Conservation (phyloP, 176 grass and related monocot genomes). For the Eragrostis curvula region DNA sequence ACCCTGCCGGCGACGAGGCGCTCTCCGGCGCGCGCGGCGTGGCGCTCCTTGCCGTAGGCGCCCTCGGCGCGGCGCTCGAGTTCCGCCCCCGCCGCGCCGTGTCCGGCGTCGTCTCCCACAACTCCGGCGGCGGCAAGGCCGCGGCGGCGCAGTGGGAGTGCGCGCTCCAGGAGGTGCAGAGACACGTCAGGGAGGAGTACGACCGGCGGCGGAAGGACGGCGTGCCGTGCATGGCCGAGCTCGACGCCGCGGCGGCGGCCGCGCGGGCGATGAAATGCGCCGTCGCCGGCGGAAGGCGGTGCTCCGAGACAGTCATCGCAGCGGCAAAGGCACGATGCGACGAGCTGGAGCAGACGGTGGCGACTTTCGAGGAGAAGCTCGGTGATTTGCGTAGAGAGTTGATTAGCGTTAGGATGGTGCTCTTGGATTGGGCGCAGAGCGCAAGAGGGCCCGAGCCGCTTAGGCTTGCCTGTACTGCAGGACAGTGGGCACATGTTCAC, state of each 20-base stretch:
- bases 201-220: constrained; percentile 70
- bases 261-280: constrained; percentile 27
- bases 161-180: constrained; percentile 68
- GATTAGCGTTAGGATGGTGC: constrained; percentile 61
- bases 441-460: constrained; percentile 47
- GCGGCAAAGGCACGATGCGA: constrained; percentile 54
- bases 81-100: constrained; percentile 61
- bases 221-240: constrained; percentile 64
- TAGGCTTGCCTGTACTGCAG: constrained; percentile 3
- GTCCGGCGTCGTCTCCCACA: background rate
- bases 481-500: background rate
- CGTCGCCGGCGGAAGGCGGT: background rate
- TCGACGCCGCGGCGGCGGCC: constrained; percentile 55
- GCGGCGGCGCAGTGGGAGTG: constrained; percentile 48
- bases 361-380: constrained; percentile 58
- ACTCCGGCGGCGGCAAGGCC: constrained; percentile 18
- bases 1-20: constrained; percentile 24
- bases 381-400: constrained; percentile 58
- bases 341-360: constrained; percentile 62
- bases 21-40: constrained; percentile 57
- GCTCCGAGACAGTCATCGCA: background rate
- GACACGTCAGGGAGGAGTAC: constrained; percentile 68
- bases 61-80: constrained; percentile 50
- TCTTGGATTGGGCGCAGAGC: constrained; percentile 57
- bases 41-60: constrained; percentile 53